Evolutionary conservation across 1,284 basidiomycete species (phyloP), one percentile per base, ranked within the genome.

Genomic region (Peniophora sp.): DNA sequence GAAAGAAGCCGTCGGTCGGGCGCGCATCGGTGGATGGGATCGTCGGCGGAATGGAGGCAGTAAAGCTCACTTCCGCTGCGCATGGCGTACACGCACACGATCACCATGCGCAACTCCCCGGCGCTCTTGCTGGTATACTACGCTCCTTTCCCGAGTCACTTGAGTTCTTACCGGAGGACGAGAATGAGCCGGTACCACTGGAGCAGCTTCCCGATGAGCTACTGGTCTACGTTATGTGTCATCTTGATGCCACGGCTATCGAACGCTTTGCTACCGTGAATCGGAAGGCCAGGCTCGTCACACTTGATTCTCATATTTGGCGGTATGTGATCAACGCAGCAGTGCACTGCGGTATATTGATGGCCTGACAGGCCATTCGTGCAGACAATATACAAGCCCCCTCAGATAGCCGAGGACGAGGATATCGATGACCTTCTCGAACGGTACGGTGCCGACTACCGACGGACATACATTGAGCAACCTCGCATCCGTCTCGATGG

Each of bases 401-500:
- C 91, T 41, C 88, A 91, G 62, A 71, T 91, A 43, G 57, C 71
- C 2, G 69, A 75, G 36, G 65, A 73, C 23, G 67, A 76, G 34
- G 63, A 69, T 16, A 57, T 86, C 48, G 61, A 69, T 32, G 63
- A 70, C 2, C 67, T 89, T 16, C 68, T 82, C 5, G 63, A 73
- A 23, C 67, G 67, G 38, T 84, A 82, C 62, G 63, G 67, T 47
- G 75, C 69, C 47, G 81, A 91, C 63, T 91, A 83, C 68, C 77
- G 92, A 36, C 81, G 83, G 22, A 66, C 88, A 3, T 89, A 81
- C 62, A 78, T 95, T 43, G 86, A 92, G 62, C 85, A 90, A 55
- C 91, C 92, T 14, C 78, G 92, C 34, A 64, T 95, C 36, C 80
- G 92, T 41, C 67, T 88, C 57, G 92, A 95, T 56, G 92, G 92